These are phyloP conservation scores for Phialemonium atrogriseum DNA, from an alignment of 2,329 filamentous ascomycete genomes.

Conservation along the genomic window DNA sequence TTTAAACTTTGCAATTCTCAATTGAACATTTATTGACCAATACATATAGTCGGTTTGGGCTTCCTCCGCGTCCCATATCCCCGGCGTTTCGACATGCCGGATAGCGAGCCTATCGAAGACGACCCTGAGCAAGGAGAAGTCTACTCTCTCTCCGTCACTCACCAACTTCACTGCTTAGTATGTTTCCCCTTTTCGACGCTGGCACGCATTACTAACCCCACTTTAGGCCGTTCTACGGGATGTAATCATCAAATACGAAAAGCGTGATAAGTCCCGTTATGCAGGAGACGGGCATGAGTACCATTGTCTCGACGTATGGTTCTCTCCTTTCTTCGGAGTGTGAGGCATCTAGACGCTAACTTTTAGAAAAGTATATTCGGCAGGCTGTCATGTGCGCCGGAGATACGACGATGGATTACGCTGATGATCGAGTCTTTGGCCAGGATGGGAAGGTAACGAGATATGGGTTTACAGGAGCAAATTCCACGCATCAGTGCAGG, in stretches of 20 bases:
- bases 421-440: slow-evolving; percentile 7
- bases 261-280: slow-evolving; percentile 16
- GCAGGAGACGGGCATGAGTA: slow-evolving; percentile 20
- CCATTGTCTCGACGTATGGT: slow-evolving; percentile 19
- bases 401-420: slow-evolving; percentile 20
- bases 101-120: slow-evolving; percentile 13
- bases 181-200: too few relatives aligned
- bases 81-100: slow-evolving; percentile 16
- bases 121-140: slow-evolving; percentile 15
- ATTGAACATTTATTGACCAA: slow-evolving; percentile 1
- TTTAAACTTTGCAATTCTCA: too few relatives aligned
- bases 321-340: not conserved
- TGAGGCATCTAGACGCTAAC: too few relatives aligned
- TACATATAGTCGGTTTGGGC: slow-evolving; percentile 15
- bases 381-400: slow-evolving; percentile 19
- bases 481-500: slow-evolving; percentile 18
- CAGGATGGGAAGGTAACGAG: slow-evolving; percentile 12
- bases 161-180: slow-evolving; percentile 20
- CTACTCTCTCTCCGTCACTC: slow-evolving; percentile 18
- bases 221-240: slow-evolving; percentile 17
- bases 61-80: slow-evolving; percentile 17
- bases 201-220: too few relatives aligned
- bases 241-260: slow-evolving; percentile 19
- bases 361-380: slow-evolving; percentile 9
- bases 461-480: slow-evolving; percentile 15